These are phyloP conservation scores for Elsinoe perseae DNA, from an alignment of 2,329 filamentous ascomycete species.

Conservation along the genomic window DNA sequence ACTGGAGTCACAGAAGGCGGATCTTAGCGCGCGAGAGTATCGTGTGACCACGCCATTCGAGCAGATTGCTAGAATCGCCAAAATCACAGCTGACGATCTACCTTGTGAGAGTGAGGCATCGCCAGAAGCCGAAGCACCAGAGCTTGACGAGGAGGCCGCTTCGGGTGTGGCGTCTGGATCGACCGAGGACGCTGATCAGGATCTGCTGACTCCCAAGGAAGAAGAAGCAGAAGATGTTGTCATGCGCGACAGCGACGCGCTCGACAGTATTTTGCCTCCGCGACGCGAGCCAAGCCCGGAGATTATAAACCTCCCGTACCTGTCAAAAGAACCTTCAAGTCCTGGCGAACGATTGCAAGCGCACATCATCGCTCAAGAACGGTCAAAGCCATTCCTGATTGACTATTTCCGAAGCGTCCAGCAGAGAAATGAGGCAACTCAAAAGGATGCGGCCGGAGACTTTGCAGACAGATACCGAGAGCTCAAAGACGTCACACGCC, in stretches of 20 bases:
- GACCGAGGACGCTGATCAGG: constrained; percentile 15
- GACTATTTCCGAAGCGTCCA: not conserved
- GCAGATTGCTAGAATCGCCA: constrained; percentile 36
- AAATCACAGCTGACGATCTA: constrained; percentile 30
- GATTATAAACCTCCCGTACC: constrained; percentile 38
- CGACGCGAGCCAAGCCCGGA: constrained; percentile 35
- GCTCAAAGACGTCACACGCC: constrained; percentile 36
- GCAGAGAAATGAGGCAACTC: constrained; percentile 19
- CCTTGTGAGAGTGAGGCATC: not conserved
- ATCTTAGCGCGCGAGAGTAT: constrained; percentile 36
- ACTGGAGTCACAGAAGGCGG: constrained; percentile 37
- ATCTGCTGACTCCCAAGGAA: constrained; percentile 28
- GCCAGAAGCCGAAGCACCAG: constrained; percentile 11
- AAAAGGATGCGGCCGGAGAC: constrained; percentile 23
- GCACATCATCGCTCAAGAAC: constrained; percentile 29
- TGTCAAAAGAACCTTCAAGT: constrained; percentile 37
- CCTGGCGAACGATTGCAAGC: constrained; percentile 35
- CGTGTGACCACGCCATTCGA: constrained; percentile 39
- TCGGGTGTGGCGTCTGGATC: constrained; percentile 9
- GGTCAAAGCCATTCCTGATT: constrained; percentile 31
- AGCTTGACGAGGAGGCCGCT: constrained; percentile 14
- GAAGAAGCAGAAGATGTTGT: constrained; percentile 23
- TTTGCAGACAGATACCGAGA: constrained; percentile 35
- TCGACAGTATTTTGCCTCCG: constrained; percentile 21
- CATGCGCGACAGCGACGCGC: constrained; percentile 18